Conservation (phyloP, 768 basidiomycete genomes). For the Podaxis rugospora region DNA sequence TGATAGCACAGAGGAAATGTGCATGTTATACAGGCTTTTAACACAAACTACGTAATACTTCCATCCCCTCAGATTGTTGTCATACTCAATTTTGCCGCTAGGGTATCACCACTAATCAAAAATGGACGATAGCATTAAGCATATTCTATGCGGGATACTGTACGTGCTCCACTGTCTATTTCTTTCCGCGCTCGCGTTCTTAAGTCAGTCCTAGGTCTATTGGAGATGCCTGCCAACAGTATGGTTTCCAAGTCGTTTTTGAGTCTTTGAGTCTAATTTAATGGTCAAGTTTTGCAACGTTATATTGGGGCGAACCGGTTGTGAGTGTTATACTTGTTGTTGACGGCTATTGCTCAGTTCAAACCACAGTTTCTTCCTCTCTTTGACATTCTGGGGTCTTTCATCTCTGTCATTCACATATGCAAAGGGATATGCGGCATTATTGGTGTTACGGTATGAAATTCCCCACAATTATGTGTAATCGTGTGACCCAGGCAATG, state of each 20-base stretch:
- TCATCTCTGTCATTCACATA: conserved; percentile 50
- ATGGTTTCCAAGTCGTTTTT: not conserved
- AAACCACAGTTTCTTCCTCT: conserved; percentile 44
- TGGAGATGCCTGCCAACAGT: conserved; percentile 59
- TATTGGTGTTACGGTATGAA: conserved; percentile 43
- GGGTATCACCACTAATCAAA: conserved; percentile 49
- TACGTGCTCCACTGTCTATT: conserved; percentile 18
- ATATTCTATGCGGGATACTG: conserved; percentile 62
- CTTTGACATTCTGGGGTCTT: conserved; percentile 49
- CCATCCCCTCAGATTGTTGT: not conserved
- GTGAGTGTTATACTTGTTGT: conserved; percentile 22
- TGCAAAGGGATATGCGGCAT: conserved; percentile 46
- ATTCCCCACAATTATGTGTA: not conserved
- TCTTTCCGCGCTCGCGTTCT: not conserved
- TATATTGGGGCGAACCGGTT: conserved; percentile 56
- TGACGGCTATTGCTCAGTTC: not conserved
- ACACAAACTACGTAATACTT: conserved; percentile 43
- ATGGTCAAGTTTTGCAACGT: conserved; percentile 43
- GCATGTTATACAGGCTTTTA: conserved; percentile 48
- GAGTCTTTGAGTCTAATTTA: not conserved
- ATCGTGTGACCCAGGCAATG: not conserved
- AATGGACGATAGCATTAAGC: conserved; percentile 53
- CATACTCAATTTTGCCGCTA: conserved; percentile 14
- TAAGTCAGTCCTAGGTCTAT: conserved; percentile 29
- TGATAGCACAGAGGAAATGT: conserved; percentile 42